Percentiles rank a stretch among this genome's conserved stretches.
These are phyloP conservation scores for Ceratobasidium sp. DNA, from an alignment of 1,284 basidiomycete genomes.

Conservation along the genomic window DNA sequence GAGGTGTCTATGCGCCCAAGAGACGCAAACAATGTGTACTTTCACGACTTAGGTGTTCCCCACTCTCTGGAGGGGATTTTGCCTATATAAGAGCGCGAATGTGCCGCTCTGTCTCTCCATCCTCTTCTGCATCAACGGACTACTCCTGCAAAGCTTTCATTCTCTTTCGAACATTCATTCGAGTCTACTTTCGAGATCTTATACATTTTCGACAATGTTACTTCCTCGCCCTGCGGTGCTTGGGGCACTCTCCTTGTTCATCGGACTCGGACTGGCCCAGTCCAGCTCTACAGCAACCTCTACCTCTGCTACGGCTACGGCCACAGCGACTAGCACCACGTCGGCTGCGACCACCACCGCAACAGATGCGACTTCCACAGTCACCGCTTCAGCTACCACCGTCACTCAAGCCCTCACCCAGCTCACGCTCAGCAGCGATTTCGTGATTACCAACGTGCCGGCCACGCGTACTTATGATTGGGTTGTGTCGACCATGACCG, in stretches of 20 bases:
- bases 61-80: background rate
- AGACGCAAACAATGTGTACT: background rate
- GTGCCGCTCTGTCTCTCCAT: constrained; percentile 16
- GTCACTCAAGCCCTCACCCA: constrained; percentile 3
- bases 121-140: constrained; percentile 4
- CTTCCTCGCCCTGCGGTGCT: constrained; percentile 12
- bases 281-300: background rate
- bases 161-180: constrained; percentile 3
- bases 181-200: background rate
- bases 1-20: background rate
- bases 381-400: background rate
- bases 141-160: background rate
- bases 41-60: background rate
- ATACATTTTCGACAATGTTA: constrained; percentile 10
- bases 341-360: background rate
- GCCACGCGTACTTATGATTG: constrained; percentile 39
- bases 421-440: constrained; percentile 39
- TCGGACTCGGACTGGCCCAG: constrained; percentile 16
- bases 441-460: constrained; percentile 34
- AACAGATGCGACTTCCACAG: constrained; percentile 1
- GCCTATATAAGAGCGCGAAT: constrained; percentile 15
- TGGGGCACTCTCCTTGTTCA: constrained; percentile 12
- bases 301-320: background rate
- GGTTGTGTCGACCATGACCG: constrained; percentile 28
- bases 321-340: background rate